Percentiles rank a stretch among this genome's conserved stretches.
Evolutionary conservation across 495 filamentous ascomycete genomes (phyloP).

Genomic region (Aspergillus incahuasiensis): DNA sequence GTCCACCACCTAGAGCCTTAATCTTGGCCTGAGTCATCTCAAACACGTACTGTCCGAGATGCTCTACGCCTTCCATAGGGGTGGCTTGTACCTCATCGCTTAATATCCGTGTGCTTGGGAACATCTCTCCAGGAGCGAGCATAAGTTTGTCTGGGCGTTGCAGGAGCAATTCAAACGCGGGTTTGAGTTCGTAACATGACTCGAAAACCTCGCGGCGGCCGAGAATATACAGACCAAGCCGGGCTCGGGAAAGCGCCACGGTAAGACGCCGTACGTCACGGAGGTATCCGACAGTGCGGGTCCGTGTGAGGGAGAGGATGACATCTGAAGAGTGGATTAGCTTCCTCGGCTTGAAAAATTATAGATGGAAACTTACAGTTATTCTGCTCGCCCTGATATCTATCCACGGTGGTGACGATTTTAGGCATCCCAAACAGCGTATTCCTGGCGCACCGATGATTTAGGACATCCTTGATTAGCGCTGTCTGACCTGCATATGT

Average conservation of each 20-base stretch:
- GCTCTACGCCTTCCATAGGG: slow-evolving; percentile 86
- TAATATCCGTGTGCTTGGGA: slow-evolving; percentile 59
- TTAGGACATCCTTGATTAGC: slow-evolving; percentile 82
- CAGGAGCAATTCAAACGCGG: slow-evolving; percentile 75
- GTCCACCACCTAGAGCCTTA: slow-evolving; percentile 52
- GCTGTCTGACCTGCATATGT: slow-evolving; percentile 95
- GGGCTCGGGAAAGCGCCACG: slow-evolving; percentile 91
- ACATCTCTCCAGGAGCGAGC: slow-evolving; percentile 82
- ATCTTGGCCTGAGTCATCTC: slow-evolving; percentile 92
- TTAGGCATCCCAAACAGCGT: slow-evolving; percentile 85
- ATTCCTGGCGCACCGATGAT: slow-evolving; percentile 78
- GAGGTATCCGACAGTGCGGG: slow-evolving; percentile 85
- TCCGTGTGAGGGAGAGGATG: slow-evolving; percentile 86
- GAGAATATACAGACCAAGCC: slow-evolving; percentile 88
- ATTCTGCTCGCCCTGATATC: slow-evolving; percentile 99
- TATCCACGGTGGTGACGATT: slow-evolving; percentile 91
- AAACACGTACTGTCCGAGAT: slow-evolving; percentile 93
- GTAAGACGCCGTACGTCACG: slow-evolving; percentile 91
- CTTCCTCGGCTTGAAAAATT: not conserved
- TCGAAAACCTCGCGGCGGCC: slow-evolving; percentile 89
- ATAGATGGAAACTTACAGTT: slow-evolving; percentile 66
- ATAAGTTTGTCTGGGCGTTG: slow-evolving; percentile 69
- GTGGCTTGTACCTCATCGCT: slow-evolving; percentile 54
- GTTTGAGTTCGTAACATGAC: slow-evolving; percentile 77
- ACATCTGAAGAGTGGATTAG: slow-evolving; percentile 59